These are phyloP conservation scores for Nowakowskiella sp. DNA, from an alignment of 192 early-diverging fungal species.

Conservation along the genomic window DNA sequence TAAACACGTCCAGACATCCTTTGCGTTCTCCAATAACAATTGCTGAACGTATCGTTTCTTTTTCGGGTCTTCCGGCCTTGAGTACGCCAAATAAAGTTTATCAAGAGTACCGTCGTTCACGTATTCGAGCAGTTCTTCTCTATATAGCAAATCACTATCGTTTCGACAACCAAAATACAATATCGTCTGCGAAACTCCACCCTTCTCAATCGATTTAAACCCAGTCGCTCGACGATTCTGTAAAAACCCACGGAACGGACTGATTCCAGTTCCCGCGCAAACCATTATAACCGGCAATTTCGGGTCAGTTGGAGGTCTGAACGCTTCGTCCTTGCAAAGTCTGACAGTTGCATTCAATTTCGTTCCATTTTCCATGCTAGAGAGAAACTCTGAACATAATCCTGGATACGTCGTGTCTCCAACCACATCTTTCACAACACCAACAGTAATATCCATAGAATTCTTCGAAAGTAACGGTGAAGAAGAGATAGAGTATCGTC, in stretches of 20 bases:
- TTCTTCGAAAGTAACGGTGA: background rate
- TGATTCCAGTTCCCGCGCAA: slow-evolving; percentile 6
- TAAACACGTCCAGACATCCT: background rate
- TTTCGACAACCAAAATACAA: slow-evolving; percentile 3
- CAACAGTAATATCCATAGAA: slow-evolving; percentile 11
- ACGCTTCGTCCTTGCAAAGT: slow-evolving; percentile 5
- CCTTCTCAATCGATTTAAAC: background rate
- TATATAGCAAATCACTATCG: background rate
- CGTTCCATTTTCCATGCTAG: background rate
- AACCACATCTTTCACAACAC: slow-evolving; percentile 13
- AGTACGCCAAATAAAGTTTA: slow-evolving; percentile 8
- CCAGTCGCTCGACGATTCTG: background rate
- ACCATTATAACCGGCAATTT: slow-evolving; percentile 1
- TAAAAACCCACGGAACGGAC: slow-evolving; percentile 8
- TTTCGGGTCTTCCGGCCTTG: slow-evolving; percentile 2
- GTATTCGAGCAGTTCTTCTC: background rate
- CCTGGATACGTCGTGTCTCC: slow-evolving; percentile 5
- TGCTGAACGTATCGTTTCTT: slow-evolving; percentile 13
- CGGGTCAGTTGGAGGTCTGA: background rate
- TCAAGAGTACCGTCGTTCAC: slow-evolving; percentile 5
- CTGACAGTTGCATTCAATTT: background rate
- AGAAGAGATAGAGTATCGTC: slow-evolving; percentile 30
- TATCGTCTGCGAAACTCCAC: no score
- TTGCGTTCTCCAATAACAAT: background rate
- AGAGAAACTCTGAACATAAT: slow-evolving; percentile 12